Conservation (phyloP, 257 asterid species). For the Parsonsia alboflavescens region DNA sequence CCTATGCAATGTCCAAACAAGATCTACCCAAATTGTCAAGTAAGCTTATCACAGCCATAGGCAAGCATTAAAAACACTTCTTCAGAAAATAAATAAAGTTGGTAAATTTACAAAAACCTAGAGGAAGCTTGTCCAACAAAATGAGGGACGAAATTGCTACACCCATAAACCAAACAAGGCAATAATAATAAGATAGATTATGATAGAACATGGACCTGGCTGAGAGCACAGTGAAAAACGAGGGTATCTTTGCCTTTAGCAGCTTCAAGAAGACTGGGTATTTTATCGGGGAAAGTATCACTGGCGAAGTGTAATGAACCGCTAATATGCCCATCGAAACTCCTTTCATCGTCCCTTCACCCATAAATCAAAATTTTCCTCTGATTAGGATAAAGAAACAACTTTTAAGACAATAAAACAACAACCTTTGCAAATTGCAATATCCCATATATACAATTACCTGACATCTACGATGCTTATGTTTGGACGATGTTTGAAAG, state of each 20-base stretch:
- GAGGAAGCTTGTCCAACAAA: background rate
- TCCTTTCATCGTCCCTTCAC: constrained; percentile 89
- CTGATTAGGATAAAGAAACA: background rate
- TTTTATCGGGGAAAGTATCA: constrained; percentile 59
- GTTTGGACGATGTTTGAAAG: constrained; percentile 57
- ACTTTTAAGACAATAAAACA: background rate
- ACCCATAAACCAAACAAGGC: background rate
- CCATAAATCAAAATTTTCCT: background rate
- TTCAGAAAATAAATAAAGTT: background rate
- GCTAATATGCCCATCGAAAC: constrained; percentile 84
- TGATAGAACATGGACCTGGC: constrained; percentile 56
- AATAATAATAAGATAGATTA: background rate
- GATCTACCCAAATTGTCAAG: background rate
- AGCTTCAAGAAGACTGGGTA: constrained; percentile 63
- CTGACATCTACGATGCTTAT: constrained; percentile 83
- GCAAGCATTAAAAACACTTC: background rate
- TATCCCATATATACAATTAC: constrained; percentile 20
- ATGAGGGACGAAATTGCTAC: background rate
- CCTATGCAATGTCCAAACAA: background rate
- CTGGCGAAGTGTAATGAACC: constrained; percentile 90
- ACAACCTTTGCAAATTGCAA: background rate
- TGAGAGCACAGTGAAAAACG: constrained; percentile 94
- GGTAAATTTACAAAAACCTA: background rate
- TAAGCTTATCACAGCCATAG: background rate
- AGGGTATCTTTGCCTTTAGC: constrained; percentile 83